Evolutionary conservation across 352 stramenopile species (phyloP), one percentile per base, ranked within the genome.

Genomic region (Phytophthora colocasiae): DNA sequence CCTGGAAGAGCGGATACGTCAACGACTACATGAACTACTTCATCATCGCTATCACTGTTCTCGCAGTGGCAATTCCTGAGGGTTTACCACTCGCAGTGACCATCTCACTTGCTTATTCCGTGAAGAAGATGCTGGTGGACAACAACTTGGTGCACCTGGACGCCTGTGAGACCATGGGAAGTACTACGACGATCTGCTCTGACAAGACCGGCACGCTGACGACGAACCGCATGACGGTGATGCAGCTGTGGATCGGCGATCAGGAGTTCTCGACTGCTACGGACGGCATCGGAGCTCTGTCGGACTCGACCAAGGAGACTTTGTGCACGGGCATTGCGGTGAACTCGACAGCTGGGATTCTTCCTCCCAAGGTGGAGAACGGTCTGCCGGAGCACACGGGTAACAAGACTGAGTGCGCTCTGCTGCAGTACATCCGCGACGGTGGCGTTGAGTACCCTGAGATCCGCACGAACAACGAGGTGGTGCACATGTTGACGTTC

Each of bases 161-260:
- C 48, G 84, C 84, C 2, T 94, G 85, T 75, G 89, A 97, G 58
- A 98, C 95, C 19, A 95, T 98, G 79, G 94, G 96, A 58, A 95
- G 85, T 52, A 91, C 96, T 0, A 98, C 97, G 7, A 93, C 98
- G 1, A 97, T 98, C 71, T 98, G 95, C 73, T 98, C 89, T 29
- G 95, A 94, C 72, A 96, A 93, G 79, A 97, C 87, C 6, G 98
- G 97, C 14, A 99, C 97, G 44, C 80, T 99, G 6, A 99, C 97
- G 3, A 99, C 93, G 54, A 99, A 99, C 68, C 81, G 91, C 17
- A 99, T 99, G 97, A 98, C 97, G 26, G 90, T 99, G 26, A 89
- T 97, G 68, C 64, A 91, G 51, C 68, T 78, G 46, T 95, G 84
- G 78, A 68, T 93, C 39, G 89, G 75, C 27, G 75, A 74, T 26